Conservation (phyloP, 352 stramenopile species). For the Phytophthora idaei region DNA sequence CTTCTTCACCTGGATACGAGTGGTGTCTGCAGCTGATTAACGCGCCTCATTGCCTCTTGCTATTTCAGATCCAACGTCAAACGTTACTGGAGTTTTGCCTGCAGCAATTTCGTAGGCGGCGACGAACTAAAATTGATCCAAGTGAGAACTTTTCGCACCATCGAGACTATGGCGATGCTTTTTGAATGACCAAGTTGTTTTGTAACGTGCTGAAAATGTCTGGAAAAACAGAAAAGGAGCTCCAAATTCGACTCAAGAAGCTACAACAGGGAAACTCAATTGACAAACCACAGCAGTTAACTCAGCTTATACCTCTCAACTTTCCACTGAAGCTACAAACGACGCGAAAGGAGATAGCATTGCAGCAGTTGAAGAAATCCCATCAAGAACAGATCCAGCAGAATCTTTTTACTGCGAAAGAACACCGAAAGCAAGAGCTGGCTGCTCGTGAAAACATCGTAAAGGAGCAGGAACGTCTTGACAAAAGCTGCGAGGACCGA, state of each 20-base stretch:
- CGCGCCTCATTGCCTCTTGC: no score
- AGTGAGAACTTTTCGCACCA: conserved; percentile 8
- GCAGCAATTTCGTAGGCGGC: conserved; percentile 30
- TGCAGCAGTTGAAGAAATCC: conserved; percentile 34
- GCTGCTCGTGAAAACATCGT: conserved; percentile 19
- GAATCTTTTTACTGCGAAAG: conserved; percentile 16
- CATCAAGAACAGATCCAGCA: conserved; percentile 41
- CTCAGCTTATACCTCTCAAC: not conserved
- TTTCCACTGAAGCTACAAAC: conserved; percentile 12
- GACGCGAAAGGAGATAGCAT: conserved; percentile 26
- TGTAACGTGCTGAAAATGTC: conserved; percentile 32
- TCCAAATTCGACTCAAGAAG: conserved; percentile 22
- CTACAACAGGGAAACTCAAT: conserved; percentile 13
- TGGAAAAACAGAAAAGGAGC: conserved; percentile 24
- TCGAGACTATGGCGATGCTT: not conserved
- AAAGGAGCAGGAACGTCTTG: conserved; percentile 23
- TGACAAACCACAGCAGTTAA: no score
- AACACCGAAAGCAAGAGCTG: conserved; percentile 31
- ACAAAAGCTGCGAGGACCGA: conserved; percentile 17
- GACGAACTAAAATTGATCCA: conserved; percentile 32
- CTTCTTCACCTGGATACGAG: not conserved
- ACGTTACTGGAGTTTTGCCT: conserved; percentile 35
- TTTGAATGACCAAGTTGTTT: not conserved
- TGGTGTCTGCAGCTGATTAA: no score
- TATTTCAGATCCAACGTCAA: conserved; percentile 37